Base-by-base conservation (phyloP, 345 rosid genomes). In the Euclidium syriacum region DNA sequence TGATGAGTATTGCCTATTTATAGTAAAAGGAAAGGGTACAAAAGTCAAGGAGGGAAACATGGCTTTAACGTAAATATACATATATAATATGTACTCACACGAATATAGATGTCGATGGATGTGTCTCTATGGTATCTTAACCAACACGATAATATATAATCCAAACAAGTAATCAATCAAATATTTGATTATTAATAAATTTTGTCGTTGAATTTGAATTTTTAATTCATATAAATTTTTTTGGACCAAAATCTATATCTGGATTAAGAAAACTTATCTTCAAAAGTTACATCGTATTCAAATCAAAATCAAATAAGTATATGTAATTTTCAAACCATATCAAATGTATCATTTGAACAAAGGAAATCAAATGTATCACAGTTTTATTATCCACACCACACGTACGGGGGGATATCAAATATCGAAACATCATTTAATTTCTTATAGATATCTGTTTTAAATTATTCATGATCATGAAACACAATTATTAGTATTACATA, bases 1-100 rank as follows among this genome's bases (percentile, higher is more conserved):
- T 60, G 48, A 43, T 69, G 62, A 43, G 62, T 14, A 26, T 14
- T 34, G 48, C 5, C 48, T 52, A 69, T 61, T 60, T 69, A 69
- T 69, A 69, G 67, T 43, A 25, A 34, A 52, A 26, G 56, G 12
- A 43, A 52, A 34, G 55, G 55, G 56, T 22, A 10, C 41, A 46
- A 12, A 52, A 44, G 73, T 41, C 53, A 49, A 58, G 44, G 66
- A 49, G 43, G 36, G 29, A 40, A 47, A 49, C 12, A 29, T 57
- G 72, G 72, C 58, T 67, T 38, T 57, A 36, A 49, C 36, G 36
- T 24, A 47, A 36, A 35, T 48, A 34, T 34, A 2, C n/a, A 15
- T 8, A 15, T 33, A 30, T 1, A 29, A 26, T 12, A 26, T 48
- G 2, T 27, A 27, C 25, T 19, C 56, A 27, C 55, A 66, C 16